A percentile compares a stretch with the other conserved stretches of the same genome.
Conservation (phyloP, 345 rosid genomes). For the Bruguiera parviflora region DNA sequence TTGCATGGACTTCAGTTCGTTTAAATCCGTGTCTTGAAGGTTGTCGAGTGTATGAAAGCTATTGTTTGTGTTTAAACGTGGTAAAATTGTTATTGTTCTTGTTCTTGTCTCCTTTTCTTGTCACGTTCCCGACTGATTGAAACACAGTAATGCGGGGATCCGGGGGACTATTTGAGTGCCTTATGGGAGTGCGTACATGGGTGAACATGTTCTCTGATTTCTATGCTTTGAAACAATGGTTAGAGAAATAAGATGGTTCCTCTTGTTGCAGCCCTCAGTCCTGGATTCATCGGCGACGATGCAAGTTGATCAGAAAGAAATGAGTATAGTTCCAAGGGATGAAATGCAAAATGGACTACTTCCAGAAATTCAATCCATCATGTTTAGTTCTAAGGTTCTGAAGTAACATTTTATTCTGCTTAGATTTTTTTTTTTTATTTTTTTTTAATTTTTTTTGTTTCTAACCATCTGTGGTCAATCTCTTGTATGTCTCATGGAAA, state of each 20-base stretch:
- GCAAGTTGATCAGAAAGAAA: conserved; percentile 22
- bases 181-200: too few relatives aligned
- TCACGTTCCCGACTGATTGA: too few relatives aligned
- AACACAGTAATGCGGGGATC: too few relatives aligned
- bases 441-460: too few relatives aligned
- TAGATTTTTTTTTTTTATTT: background rate
- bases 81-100: too few relatives aligned
- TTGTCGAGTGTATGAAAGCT: too few relatives aligned
- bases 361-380: conserved; percentile 14
- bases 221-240: background rate
- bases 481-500: background rate
- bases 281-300: conserved; percentile 9
- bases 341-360: conserved; percentile 20
- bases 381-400: conserved; percentile 19
- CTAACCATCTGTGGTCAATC: background rate
- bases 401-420: background rate
- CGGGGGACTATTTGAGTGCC: too few relatives aligned
- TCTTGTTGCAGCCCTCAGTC: background rate
- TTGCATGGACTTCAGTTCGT: too few relatives aligned
- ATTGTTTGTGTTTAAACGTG: too few relatives aligned
- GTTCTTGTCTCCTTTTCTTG: too few relatives aligned
- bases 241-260: background rate
- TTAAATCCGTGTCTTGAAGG: too few relatives aligned
- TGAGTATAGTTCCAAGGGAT: conserved; percentile 9
- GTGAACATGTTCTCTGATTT: background rate